These are phyloP conservation scores for Globisporangium nunn DNA, from an alignment of 352 stramenopile genomes.

Conservation along the genomic window DNA sequence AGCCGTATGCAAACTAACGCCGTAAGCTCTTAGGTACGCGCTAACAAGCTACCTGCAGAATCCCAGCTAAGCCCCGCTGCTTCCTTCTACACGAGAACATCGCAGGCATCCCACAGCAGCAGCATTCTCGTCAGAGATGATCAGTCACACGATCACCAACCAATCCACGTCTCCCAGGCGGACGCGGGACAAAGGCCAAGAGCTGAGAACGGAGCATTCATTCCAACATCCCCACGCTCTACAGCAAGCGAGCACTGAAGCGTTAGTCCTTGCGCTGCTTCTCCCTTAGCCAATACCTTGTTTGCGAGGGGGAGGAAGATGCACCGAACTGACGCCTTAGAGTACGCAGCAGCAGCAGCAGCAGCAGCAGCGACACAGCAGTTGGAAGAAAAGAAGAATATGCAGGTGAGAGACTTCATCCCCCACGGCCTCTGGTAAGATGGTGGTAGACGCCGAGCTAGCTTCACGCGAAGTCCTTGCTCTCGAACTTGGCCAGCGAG, in stretches of 20 bases:
- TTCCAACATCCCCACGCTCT: constrained; percentile 18
- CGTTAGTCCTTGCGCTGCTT: constrained; percentile 12
- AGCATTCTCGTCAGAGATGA: background rate
- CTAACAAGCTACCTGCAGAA: too few relatives aligned
- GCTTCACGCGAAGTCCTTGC: constrained; percentile 41
- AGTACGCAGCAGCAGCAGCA: too few relatives aligned
- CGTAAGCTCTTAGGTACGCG: too few relatives aligned
- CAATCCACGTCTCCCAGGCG: too few relatives aligned
- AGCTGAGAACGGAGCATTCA: constrained; percentile 14
- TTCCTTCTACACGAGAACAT: constrained; percentile 9
- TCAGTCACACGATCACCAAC: too few relatives aligned
- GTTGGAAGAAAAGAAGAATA: background rate
- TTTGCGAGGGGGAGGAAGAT: too few relatives aligned
- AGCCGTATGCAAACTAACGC: background rate
- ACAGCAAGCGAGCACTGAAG: constrained; percentile 17
- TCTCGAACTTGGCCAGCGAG: constrained; percentile 62
- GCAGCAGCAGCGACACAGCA: too few relatives aligned
- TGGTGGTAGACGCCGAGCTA: background rate
- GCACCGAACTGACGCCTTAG: too few relatives aligned
- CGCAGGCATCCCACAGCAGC: constrained; percentile 13
- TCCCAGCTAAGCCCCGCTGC: background rate
- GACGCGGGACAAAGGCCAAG: background rate
- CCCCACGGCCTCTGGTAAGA: too few relatives aligned
- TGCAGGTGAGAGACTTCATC: background rate
- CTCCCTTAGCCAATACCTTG: background rate